A percentile compares a stretch with the other conserved stretches of the same genome.
Evolutionary conservation across 169 alveolate species (phyloP).

Genomic region (Plasmodium fragile): DNA sequence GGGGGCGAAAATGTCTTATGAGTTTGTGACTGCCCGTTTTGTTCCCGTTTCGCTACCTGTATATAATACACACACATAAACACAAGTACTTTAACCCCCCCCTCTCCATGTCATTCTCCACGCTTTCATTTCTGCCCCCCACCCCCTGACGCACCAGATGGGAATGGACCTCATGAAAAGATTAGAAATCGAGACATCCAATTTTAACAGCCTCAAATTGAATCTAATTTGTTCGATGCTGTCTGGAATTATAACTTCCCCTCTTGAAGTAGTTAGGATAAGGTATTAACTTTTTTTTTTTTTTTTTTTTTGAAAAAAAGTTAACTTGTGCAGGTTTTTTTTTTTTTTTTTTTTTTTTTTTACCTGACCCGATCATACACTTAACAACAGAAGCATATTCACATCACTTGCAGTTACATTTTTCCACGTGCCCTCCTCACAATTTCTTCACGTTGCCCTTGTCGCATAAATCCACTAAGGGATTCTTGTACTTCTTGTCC

Average conservation of each 20-base stretch:
- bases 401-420: neutral
- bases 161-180: constrained; percentile 30
- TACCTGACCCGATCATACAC: neutral
- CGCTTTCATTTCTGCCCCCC: neutral
- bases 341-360: neutral
- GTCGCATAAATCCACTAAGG: constrained; percentile 23
- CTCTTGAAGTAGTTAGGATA: constrained; percentile 58
- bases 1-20: neutral
- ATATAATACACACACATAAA: neutral
- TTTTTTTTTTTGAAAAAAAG: constrained; percentile 34
- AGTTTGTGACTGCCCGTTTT: neutral
- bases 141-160: neutral
- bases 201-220: constrained; percentile 36
- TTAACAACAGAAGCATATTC: neutral
- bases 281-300: constrained; percentile 26
- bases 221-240: constrained; percentile 36
- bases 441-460: constrained; percentile 18
- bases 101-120: neutral
- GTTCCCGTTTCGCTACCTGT: neutral
- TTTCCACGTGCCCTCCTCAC: neutral
- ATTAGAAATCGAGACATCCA: constrained; percentile 24
- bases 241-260: constrained; percentile 63
- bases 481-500: constrained; percentile 32
- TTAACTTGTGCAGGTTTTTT: too few species aligned
- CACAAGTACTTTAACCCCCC: neutral